Conservation (phyloP, 176 grass and related monocot species). For the Olyra latifolia region DNA sequence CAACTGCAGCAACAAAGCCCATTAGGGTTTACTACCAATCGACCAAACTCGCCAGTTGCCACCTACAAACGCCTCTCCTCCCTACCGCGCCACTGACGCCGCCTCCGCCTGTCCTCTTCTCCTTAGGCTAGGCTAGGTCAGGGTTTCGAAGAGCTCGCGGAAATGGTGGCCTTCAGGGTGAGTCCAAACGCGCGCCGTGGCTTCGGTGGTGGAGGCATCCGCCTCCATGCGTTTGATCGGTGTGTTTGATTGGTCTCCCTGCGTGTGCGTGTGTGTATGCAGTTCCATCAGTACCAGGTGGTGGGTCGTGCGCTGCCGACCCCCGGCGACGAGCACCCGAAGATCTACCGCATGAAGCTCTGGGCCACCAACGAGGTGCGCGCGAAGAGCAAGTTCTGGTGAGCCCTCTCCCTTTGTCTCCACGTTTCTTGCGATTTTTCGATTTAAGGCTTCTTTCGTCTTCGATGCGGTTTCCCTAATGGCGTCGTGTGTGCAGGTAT, state of each 20-base stretch:
- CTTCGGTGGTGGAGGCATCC: background rate
- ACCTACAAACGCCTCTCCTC: slow-evolving; percentile 19
- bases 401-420: background rate
- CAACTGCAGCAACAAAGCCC: background rate
- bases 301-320: slow-evolving; percentile 71
- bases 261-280: background rate
- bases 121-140: slow-evolving; percentile 23
- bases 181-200: background rate
- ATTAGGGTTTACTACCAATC: slow-evolving; percentile 41
- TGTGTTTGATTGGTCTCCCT: background rate
- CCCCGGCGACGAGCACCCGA: slow-evolving; percentile 70
- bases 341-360: slow-evolving; percentile 93
- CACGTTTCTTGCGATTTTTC: background rate
- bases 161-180: slow-evolving; percentile 68
- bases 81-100: background rate
- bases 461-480: background rate
- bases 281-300: slow-evolving; percentile 95
- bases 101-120: background rate
- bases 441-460: background rate
- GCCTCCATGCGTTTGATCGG: background rate
- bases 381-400: slow-evolving; percentile 91
- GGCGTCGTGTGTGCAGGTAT: slow-evolving; percentile 37
- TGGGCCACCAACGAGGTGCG: slow-evolving; percentile 86
- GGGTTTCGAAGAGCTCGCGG: slow-evolving; percentile 16
- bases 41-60: background rate